A percentile compares a stretch with the other conserved stretches of the same genome.
These are phyloP conservation scores for Phialophora verrucosa DNA, from an alignment of 2,329 filamentous ascomycete species.

Conservation along the genomic window DNA sequence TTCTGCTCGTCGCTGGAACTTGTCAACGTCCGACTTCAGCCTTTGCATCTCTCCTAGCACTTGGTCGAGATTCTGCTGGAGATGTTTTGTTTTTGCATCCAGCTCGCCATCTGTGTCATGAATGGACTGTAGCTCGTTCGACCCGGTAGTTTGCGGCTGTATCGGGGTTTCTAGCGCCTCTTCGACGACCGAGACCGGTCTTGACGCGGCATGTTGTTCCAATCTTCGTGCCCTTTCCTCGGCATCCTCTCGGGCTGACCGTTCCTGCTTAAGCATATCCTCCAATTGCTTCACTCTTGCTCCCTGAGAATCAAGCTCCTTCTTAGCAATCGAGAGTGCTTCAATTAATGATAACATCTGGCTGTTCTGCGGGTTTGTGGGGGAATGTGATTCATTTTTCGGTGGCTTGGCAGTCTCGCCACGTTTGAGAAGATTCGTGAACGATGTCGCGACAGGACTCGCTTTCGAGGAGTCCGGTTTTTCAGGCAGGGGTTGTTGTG, in stretches of 20 bases:
- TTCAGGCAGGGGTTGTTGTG: slow-evolving; percentile 89
- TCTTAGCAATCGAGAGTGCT: slow-evolving; percentile 79
- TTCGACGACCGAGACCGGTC: slow-evolving; percentile 45
- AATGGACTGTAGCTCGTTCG: slow-evolving; percentile 31
- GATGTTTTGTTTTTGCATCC: slow-evolving; percentile 50
- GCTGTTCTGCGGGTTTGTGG: slow-evolving; percentile 62
- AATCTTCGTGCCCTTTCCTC: slow-evolving; percentile 80
- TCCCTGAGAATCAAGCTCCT: slow-evolving; percentile 83
- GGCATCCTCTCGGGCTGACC: slow-evolving; percentile 78
- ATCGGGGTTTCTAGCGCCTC: slow-evolving; percentile 41
- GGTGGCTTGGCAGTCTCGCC: slow-evolving; percentile 73
- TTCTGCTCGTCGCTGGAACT: slow-evolving; percentile 78
- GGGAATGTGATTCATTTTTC: slow-evolving; percentile 57
- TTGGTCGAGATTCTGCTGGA: slow-evolving; percentile 74
- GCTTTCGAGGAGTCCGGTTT: slow-evolving; percentile 75
- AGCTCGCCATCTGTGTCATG: slow-evolving; percentile 46
- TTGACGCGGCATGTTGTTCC: slow-evolving; percentile 62
- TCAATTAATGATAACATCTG: slow-evolving; percentile 87
- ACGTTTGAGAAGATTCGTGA: slow-evolving; percentile 71
- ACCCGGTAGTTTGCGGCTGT: slow-evolving; percentile 24
- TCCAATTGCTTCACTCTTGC: slow-evolving; percentile 82
- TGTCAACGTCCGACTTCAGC: slow-evolving; percentile 78
- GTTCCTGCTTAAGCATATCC: slow-evolving; percentile 75
- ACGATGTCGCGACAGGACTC: slow-evolving; percentile 52
- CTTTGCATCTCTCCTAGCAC: slow-evolving; percentile 81